Evolutionary conservation across 805 yeast species (phyloP).

Genomic region (Candida chilensis): DNA sequence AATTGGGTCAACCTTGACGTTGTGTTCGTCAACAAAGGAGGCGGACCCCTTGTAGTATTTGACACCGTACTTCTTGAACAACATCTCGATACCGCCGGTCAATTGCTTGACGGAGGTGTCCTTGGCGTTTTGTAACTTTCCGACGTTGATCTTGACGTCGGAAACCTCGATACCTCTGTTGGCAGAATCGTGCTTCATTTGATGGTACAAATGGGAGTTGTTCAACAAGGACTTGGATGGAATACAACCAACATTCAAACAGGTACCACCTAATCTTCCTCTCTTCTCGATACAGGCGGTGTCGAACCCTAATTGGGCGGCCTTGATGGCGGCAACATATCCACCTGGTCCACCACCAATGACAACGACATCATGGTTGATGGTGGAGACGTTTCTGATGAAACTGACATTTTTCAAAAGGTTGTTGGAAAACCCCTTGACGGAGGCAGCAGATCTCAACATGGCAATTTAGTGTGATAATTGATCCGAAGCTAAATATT

Average conservation of each 20-base stretch:
- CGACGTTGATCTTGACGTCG: constrained; percentile 69
- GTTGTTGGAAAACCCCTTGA: neutral
- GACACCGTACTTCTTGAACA: constrained; percentile 93
- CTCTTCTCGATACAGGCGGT: constrained; percentile 97
- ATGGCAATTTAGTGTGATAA: no score
- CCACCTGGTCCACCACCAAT: constrained; percentile 99
- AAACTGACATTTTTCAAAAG: constrained; percentile 1
- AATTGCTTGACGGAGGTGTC: constrained; percentile 82
- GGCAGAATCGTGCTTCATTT: constrained; percentile 75
- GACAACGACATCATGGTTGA: constrained; percentile 83
- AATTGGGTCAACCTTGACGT: constrained; percentile 71
- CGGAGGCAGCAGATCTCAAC: neutral
- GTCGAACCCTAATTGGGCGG: constrained; percentile 91
- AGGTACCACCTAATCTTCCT: constrained; percentile 95
- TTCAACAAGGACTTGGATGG: constrained; percentile 94
- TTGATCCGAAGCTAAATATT: no score
- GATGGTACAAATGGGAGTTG: constrained; percentile 90
- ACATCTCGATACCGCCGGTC: constrained; percentile 90
- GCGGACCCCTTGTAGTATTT: constrained; percentile 93
- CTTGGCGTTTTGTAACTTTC: constrained; percentile 82
- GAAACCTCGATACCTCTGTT: constrained; percentile 86
- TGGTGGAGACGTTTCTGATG: constrained; percentile 16
- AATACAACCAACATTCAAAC: constrained; percentile 97
- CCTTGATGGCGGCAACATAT: constrained; percentile 96
- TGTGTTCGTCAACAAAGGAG: constrained; percentile 74